Evolutionary conservation across 768 basidiomycete species (phyloP), one percentile per base, ranked within the genome.

Genomic region (Scleroderma citrinum): DNA sequence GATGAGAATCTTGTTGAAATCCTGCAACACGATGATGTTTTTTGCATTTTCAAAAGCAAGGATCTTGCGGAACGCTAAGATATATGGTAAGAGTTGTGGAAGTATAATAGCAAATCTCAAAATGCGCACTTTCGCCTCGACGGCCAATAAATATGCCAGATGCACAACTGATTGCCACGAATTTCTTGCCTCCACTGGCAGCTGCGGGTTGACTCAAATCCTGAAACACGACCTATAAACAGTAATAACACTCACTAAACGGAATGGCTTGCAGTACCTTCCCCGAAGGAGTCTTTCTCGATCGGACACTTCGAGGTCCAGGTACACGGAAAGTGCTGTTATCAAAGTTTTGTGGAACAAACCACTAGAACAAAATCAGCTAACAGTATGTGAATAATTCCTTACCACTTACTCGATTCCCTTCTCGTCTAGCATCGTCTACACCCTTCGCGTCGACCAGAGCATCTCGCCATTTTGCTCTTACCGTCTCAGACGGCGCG

Each of bases 121-220:
- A 3, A 45, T 34, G 53, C 77, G 56, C 50, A 87, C 86, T 73
- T 48, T 76, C 71, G 20, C 80, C 78, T 36, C 72, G 73, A 14
- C 69, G 68, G 2, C 80, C 79, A 31, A 81, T 76, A 58, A 80
- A 89, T n/a, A 92, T 71, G 3, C 90, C 90, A n/a, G 74, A 67
- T 11, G 75, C 67, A 52, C 83, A 85, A 12, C 79, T 82, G 1
- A 85, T 77, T 11, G 76, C 85, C 51, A 92, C 61, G 48, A 80
- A 85, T 44, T 69, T 74, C 54, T 75, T 77, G 7, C 74, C 75
- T 0, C 71, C 73, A 26, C 69, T 71, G 30, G 61, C 55, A 47
- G 56, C 83, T 86, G 56, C 42, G 36, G 34, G 48, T 35, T 17
- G 7, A 19, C 20, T 10, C 29, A 26, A 23, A 19, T 36, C 2